phyloP scores from a whole-genome alignment of 768 basidiomycete species.

The Amanita exitialis region DNA sequence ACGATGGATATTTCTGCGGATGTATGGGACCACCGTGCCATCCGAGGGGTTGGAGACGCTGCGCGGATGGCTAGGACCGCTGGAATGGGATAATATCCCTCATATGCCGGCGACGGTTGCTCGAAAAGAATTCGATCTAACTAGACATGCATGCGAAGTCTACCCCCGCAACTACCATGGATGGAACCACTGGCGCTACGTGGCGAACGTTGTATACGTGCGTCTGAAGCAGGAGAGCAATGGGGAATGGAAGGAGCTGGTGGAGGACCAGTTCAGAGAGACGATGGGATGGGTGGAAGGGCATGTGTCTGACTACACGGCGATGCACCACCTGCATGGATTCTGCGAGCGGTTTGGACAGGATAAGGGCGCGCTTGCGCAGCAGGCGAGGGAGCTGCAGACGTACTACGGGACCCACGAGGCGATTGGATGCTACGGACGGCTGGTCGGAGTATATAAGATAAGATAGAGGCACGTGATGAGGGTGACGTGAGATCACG shows the following conservation, averaged over 20 bases:
- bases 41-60: background rate
- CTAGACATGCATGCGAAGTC: conserved; percentile 40
- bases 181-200: conserved; percentile 53
- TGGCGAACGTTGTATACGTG: conserved; percentile 26
- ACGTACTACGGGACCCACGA: background rate
- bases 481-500: conserved; percentile 1
- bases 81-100: conserved; percentile 18
- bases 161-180: conserved; percentile 72
- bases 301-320: conserved; percentile 63
- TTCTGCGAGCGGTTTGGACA: conserved; percentile 2
- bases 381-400: background rate
- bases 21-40: conserved; percentile 15
- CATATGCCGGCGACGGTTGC: conserved; percentile 26
- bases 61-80: conserved; percentile 16
- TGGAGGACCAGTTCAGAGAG: conserved; percentile 26
- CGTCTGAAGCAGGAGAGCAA: conserved; percentile 10
- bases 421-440: background rate
- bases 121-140: conserved; percentile 36
- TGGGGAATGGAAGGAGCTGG: conserved; percentile 18
- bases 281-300: conserved; percentile 43
- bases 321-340: conserved; percentile 41
- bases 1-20: conserved; percentile 44
- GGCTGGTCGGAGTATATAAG: conserved; percentile 1
- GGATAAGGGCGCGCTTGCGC: background rate
- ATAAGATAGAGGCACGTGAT: conserved; percentile 4